Conservation (phyloP, 2,329 filamentous ascomycete genomes). For the Trichoderma sp. region DNA sequence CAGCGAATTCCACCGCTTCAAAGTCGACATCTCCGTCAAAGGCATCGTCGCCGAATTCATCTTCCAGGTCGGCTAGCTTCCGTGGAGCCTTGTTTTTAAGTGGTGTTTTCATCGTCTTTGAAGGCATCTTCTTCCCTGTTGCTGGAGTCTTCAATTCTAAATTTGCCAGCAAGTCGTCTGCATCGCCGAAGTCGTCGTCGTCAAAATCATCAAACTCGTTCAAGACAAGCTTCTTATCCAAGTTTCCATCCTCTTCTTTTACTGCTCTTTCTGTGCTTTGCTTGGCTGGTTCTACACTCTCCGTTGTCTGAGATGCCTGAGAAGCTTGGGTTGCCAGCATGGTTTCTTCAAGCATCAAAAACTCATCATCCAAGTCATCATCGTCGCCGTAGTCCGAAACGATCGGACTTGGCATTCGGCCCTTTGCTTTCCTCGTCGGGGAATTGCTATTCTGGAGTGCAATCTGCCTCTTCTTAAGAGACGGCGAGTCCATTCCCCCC, state of each 20-base stretch:
- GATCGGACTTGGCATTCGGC: conserved; percentile 20
- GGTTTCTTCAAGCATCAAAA: conserved; percentile 58
- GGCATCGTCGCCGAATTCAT: conserved; percentile 46
- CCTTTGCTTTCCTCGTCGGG: conserved; percentile 29
- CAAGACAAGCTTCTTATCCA: neutral
- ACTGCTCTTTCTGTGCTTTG: neutral
- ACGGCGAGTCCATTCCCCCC: conserved; percentile 46
- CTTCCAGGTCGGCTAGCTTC: conserved; percentile 32
- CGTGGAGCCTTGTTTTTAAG: conserved; percentile 19
- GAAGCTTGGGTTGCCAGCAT: conserved; percentile 7
- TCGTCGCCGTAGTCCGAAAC: conserved; percentile 60
- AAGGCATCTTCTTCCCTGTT: conserved; percentile 10
- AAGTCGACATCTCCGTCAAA: conserved; percentile 78
- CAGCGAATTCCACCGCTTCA: conserved; percentile 73
- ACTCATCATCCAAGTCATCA: conserved; percentile 61
- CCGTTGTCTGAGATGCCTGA: conserved; percentile 33
- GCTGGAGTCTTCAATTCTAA: conserved; percentile 33
- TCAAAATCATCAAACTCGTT: conserved; percentile 70
- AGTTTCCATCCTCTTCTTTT: neutral
- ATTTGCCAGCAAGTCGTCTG: conserved; percentile 41
- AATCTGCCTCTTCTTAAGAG: conserved; percentile 47
- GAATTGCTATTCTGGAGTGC: conserved; percentile 33
- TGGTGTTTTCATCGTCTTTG: conserved; percentile 10
- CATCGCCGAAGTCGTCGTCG: conserved; percentile 60
- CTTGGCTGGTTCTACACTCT: neutral